These are phyloP conservation scores for Escovopsis sp. DNA, from an alignment of 2,329 filamentous ascomycete species.

Conservation along the genomic window DNA sequence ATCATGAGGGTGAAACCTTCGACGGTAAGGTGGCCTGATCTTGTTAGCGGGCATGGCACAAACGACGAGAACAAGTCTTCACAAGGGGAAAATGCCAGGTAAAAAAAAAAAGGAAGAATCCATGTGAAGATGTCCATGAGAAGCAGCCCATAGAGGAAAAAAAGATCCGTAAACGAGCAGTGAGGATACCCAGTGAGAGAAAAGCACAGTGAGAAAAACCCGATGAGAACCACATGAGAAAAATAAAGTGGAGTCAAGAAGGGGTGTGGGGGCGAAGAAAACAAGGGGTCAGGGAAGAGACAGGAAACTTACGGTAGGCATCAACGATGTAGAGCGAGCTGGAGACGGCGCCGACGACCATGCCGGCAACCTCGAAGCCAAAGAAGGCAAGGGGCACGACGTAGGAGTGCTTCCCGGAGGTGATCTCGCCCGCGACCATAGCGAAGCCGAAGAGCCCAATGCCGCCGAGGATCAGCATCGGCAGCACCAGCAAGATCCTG, in stretches of 20 bases:
- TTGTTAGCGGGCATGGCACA: no score
- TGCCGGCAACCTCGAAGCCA: conserved; percentile 67
- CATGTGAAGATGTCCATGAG: no score
- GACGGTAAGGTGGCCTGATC: conserved; percentile 56
- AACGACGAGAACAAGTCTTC: neutral
- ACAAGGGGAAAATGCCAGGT: conserved; percentile 4
- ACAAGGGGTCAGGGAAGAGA: neutral
- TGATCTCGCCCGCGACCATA: conserved; percentile 48
- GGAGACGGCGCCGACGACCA: conserved; percentile 82
- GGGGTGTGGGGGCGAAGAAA: no score
- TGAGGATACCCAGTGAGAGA: conserved; percentile 1
- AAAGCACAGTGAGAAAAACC: neutral
- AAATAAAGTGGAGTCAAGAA: no score
- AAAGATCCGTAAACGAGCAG: no score
- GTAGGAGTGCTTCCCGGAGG: conserved; percentile 45
- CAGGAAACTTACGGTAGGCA: conserved; percentile 55
- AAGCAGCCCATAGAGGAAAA: no score
- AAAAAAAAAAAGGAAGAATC: neutral
- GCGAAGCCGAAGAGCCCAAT: conserved; percentile 77
- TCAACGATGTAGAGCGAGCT: conserved; percentile 83
- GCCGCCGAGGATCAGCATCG: conserved; percentile 63
- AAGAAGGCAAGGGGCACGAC: conserved; percentile 69
- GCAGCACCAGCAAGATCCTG: conserved; percentile 65
- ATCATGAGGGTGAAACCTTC: conserved; percentile 83
- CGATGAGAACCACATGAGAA: neutral